A percentile compares a stretch with the other conserved stretches of the same genome.
phyloP scores from a whole-genome alignment of 2,329 filamentous ascomycete species.

The Fusarium goolgardi region DNA sequence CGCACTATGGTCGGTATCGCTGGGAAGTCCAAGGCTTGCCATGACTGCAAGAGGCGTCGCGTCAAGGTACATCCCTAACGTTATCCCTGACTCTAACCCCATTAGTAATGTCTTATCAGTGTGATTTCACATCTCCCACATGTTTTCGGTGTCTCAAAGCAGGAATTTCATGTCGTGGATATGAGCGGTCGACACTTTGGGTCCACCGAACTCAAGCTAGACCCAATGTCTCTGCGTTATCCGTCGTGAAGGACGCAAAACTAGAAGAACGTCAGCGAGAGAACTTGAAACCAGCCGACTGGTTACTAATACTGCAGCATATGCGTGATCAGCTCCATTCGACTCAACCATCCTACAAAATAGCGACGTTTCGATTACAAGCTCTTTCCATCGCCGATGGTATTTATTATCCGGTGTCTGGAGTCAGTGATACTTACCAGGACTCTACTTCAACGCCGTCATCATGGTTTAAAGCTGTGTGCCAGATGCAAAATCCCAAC shows the following conservation, averaged over 20 bases:
- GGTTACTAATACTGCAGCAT: neutral
- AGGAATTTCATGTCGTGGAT: conserved; percentile 4
- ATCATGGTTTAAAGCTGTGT: conserved; percentile 6
- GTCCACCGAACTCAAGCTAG: neutral
- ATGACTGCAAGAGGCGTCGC: conserved; percentile 20
- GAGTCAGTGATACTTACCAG: accelerated
- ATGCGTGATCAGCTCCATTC: neutral
- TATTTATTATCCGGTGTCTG: neutral
- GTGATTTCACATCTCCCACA: neutral
- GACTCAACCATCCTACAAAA: accelerated
- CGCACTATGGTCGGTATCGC: conserved; percentile 12
- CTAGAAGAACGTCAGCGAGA: neutral
- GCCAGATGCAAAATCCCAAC: neutral
- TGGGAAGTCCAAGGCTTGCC: conserved; percentile 16
- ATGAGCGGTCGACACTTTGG: conserved; percentile 9
- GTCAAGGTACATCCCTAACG: neutral
- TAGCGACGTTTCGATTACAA: neutral
- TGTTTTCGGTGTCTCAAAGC: conserved; percentile 15
- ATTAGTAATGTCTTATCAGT: neutral
- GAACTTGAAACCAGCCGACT: accelerated
- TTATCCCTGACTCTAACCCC: accelerated
- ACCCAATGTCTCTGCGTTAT: conserved; percentile 1
- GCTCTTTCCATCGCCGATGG: neutral
- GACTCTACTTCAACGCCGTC: neutral
- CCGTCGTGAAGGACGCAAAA: neutral